A percentile compares a stretch with the other conserved stretches of the same genome.
phyloP scores from a whole-genome alignment of 2,329 filamentous ascomycete species.

The Gnomoniopsis smithogilvyi region DNA sequence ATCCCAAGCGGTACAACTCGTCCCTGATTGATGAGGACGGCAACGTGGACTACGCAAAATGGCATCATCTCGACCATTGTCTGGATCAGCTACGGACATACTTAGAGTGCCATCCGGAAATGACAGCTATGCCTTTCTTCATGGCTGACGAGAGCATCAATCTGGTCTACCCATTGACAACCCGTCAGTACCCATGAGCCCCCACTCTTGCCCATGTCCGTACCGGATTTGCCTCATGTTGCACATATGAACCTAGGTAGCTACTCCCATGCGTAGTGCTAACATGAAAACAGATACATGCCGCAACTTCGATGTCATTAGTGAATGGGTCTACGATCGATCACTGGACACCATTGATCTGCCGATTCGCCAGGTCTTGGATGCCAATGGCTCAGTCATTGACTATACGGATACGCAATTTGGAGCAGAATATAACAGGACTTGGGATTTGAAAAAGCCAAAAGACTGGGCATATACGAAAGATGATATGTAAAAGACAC shows the following conservation, averaged over 20 bases:
- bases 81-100: constrained; percentile 3
- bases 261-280: neutral
- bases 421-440: neutral
- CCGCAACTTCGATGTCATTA: constrained; percentile 9
- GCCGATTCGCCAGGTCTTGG: neutral
- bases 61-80: constrained; percentile 12
- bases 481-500: neutral
- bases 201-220: neutral
- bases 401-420: constrained; percentile 4
- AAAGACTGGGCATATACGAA: constrained; percentile 4
- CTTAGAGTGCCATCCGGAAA: constrained; percentile 9
- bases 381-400: neutral
- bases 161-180: neutral
- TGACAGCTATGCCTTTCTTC: constrained; percentile 6
- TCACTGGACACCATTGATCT: neutral
- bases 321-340: constrained; percentile 8
- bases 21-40: constrained; percentile 3
- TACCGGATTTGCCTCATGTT: neutral
- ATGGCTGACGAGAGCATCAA: neutral
- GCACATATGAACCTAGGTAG: no score
- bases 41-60: constrained; percentile 4
- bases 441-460: neutral
- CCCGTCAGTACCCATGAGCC: neutral
- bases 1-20: constrained; percentile 4
- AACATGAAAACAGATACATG: neutral